phyloP scores from a whole-genome alignment of 345 rosid species.

The Citrus mangshanensis region DNA sequence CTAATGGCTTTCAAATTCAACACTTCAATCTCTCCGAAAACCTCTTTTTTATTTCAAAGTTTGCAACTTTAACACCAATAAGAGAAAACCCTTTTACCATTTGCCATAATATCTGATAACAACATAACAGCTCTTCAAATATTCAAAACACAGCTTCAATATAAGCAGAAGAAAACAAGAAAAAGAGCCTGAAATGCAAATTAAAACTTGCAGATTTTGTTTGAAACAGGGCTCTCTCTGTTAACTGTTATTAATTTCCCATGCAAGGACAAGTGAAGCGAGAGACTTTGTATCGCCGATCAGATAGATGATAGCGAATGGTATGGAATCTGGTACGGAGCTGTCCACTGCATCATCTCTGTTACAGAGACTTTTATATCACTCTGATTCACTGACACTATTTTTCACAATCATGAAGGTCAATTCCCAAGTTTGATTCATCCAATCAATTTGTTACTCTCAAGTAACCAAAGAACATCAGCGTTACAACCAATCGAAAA shows the following conservation, averaged over 20 bases:
- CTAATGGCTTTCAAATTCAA: background rate
- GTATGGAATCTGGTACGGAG: background rate
- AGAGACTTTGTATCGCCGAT: background rate
- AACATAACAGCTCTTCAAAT: background rate
- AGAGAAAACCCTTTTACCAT: background rate
- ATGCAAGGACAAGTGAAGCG: no score
- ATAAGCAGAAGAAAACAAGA: no score
- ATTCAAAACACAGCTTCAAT: background rate
- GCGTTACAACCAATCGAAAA: no score
- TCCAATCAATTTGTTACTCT: no score
- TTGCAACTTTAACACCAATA: background rate
- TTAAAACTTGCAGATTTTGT: no score
- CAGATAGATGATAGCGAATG: background rate
- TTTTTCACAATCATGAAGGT: background rate
- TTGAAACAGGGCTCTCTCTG: no score
- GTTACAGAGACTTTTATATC: background rate
- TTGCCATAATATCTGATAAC: background rate
- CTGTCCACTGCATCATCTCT: conserved; percentile 8
- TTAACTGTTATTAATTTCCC: no score
- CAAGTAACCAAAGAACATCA: no score
- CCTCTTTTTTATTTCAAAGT: background rate
- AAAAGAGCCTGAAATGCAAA: no score
- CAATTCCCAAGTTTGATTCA: no score
- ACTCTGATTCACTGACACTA: background rate
- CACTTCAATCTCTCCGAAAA: background rate